Base-by-base conservation (phyloP, 176 grass and related monocot genomes). In the Areca catechu region DNA sequence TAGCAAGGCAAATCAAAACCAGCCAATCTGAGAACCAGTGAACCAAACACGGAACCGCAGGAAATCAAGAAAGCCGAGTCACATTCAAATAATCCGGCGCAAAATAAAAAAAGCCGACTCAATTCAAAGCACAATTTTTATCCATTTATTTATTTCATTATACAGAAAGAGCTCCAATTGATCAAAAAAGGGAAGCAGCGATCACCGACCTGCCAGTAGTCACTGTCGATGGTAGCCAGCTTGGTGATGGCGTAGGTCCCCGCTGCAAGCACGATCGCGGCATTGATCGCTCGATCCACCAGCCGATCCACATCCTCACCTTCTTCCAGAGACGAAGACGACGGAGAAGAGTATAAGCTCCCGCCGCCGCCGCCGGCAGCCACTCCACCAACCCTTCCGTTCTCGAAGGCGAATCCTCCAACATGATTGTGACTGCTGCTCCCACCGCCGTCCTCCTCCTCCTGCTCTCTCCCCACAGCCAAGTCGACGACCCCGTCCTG, bases 211-310 rank as follows among this genome's bases (percentile, higher is more conserved):
- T 97, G 93, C 93, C 93, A 97, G 57, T 97, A 97, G 64, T 97
- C 93, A 16, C 89, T 86, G 58, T 97, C 93, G 58, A 97, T 80
- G 49, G 87, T 97, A 50, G 88, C 87, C 60, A 97, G 83, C 69
- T 88, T 97, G 51, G 93, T 91, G 76, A 97, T 79, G 27, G 83
- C 83, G 63, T 82, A 97, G 51, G 93, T 97, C 62, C 87, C 89
- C 20, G 93, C 78, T 3, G 80, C 87, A 27, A 97, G 86, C 59
- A 97, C 86, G 68, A 97, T 97, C 43, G 86, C 77, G 0, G 86
- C 82, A 67, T 97, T 97, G 60, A 97, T 97, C 0, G 61, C 58
- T 1, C 76, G 77, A 50, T 97, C 81, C 27, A 85, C 51, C 78
- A 68, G 61, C 83, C 74, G 89, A 6, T 66, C 62, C 21, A 80